phyloP scores from a whole-genome alignment of 1,139 yeast species.

The Scheffersomyces segobiensis region DNA sequence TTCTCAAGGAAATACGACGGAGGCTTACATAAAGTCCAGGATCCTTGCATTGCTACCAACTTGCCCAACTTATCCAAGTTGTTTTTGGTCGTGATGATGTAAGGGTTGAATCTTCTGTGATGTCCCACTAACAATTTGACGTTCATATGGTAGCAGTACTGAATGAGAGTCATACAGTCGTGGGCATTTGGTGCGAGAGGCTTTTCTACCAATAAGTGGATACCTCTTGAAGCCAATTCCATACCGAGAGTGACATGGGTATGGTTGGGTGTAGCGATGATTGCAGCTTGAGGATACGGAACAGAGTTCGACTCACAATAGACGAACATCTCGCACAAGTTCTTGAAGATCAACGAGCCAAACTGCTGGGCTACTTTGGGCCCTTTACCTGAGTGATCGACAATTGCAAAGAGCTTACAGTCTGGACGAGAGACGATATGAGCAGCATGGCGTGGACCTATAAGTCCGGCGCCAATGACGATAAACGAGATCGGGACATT shows the following conservation, averaged over 20 bases:
- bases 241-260: conserved; percentile 38
- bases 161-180: conserved; percentile 35
- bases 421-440: conserved; percentile 24
- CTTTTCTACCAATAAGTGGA: conserved; percentile 42
- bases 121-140: conserved; percentile 43
- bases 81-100: conserved; percentile 35
- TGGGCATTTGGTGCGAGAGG: conserved; percentile 40
- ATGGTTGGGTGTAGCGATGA: conserved; percentile 45
- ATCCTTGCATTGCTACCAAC: conserved; percentile 41
- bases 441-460: conserved; percentile 26
- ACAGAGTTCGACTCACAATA: conserved; percentile 24
- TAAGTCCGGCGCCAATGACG: conserved; percentile 25
- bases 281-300: conserved; percentile 41
- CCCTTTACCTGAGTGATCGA: conserved; percentile 43
- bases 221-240: conserved; percentile 34
- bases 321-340: conserved; percentile 27
- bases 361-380: conserved; percentile 30
- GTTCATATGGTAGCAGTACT: conserved; percentile 22
- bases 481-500: conserved; percentile 11
- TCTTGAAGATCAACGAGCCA: conserved; percentile 25
- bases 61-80: conserved; percentile 31
- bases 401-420: conserved; percentile 33
- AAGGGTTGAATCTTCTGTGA: conserved; percentile 47
- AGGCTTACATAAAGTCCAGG: conserved; percentile 42
- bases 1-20: conserved; percentile 36